These are phyloP conservation scores for Claviceps paspali DNA, from an alignment of 2,329 filamentous ascomycete species.

Conservation along the genomic window DNA sequence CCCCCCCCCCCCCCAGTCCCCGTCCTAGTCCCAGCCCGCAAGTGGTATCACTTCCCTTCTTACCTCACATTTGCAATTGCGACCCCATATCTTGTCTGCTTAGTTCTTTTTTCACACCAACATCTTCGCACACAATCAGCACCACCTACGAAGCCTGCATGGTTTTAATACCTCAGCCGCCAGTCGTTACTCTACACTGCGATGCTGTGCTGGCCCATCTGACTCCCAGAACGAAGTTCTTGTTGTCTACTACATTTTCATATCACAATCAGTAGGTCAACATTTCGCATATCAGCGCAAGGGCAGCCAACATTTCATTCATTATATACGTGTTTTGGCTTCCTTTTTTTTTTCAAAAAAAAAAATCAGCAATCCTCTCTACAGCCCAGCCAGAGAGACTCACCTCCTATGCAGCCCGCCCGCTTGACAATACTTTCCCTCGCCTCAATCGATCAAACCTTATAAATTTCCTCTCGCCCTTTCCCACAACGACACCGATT, in stretches of 20 bases:
- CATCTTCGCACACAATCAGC: slow-evolving; percentile 11
- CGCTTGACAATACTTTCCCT: not conserved
- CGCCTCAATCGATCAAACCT: not conserved
- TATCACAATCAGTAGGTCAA: slow-evolving; percentile 4
- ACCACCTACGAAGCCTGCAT: slow-evolving; percentile 7
- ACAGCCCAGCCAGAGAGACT: too few relatives aligned
- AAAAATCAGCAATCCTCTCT: not conserved
- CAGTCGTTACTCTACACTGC: not conserved
- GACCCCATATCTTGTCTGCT: slow-evolving; percentile 13
- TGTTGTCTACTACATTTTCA: slow-evolving; percentile 1
- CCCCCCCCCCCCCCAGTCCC: slow-evolving; percentile 1
- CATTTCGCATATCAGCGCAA: slow-evolving; percentile 7
- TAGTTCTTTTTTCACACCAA: slow-evolving; percentile 9
- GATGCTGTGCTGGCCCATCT: not conserved
- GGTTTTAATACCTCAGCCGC: slow-evolving; percentile 4
- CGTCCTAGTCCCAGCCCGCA: slow-evolving; percentile 7
- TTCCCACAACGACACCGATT: not conserved
- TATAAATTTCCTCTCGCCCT: not conserved
- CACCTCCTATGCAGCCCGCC: not conserved
- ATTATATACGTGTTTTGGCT: not conserved
- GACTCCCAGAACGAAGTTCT: slow-evolving; percentile 1
- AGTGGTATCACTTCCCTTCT: slow-evolving; percentile 9
- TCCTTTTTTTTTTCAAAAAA: not conserved
- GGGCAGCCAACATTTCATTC: slow-evolving; percentile 1
- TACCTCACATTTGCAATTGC: slow-evolving; percentile 11